Evolutionary conservation across 2,329 filamentous ascomycete genomes (phyloP), one percentile per base, ranked within the genome.

Genomic region (Xylaria sp.): DNA sequence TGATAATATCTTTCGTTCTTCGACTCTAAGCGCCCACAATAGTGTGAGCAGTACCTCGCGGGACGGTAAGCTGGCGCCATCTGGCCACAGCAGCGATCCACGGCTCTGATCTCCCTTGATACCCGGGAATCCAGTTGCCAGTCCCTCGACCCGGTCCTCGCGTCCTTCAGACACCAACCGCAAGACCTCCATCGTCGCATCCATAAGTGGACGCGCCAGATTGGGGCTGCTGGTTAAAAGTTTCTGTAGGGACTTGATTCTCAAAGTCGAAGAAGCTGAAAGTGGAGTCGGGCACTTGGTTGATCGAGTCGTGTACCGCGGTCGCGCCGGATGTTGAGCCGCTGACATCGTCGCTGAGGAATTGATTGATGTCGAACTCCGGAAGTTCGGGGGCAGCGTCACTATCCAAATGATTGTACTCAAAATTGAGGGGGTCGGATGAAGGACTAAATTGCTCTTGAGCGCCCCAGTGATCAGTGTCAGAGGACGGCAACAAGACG

Each of bases 371-470:
- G 75, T 80, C 75, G 73, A 79, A 76, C 60, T 76, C 77, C 79
- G 76, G 81, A 82, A 82, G 80, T 69, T 81, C 75, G 81, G 83
- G 72, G 82, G 82, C 67, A 82, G 83, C 76, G 87, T 90, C 82
- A 87, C 84, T 81, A 89, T 78, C 86, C 86, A 90, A 65, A 90
- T 87, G 83, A 90, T 89, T 83, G 86, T 87, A 84, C 82, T 89
- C 86, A 89, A 85, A 81, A 89, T 83, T 80, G 84, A 85, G 82
- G 82, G 86, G 83, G 84, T 88, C 82, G 91, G 90, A 84, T 82
- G 89, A 87, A 93, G 91, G 85, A 87, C 90, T 85, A 87, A 93
- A 85, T 86, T 87, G 87, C 85, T 87, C 87, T 86, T 93, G 89
- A 91, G 90, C 82, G 90, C 92, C 83, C 85, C 87, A 87, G 89